These are phyloP conservation scores for Neopestalotiopsis sp. DNA, from an alignment of 2,329 filamentous ascomycete genomes.

Conservation along the genomic window DNA sequence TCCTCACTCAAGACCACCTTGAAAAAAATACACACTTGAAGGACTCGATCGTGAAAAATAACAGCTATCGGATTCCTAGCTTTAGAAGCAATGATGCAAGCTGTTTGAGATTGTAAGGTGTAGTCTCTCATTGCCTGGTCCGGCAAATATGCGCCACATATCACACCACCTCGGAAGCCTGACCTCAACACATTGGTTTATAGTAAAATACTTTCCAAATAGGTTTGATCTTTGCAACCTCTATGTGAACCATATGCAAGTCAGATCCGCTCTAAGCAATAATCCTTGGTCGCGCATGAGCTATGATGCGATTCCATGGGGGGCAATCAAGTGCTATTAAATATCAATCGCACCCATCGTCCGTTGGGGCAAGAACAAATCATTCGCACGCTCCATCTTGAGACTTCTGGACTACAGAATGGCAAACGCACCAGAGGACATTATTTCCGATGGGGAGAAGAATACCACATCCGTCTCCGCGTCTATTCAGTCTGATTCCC, in stretches of 20 bases:
- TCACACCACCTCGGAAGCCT: background rate
- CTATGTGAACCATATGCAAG: background rate
- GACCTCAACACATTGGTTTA: background rate
- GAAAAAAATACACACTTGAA: background rate
- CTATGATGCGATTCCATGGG: background rate
- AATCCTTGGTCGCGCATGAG: background rate
- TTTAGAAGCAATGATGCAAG: background rate
- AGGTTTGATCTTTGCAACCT: background rate
- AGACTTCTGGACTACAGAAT: background rate
- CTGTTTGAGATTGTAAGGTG: background rate
- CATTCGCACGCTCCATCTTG: background rate
- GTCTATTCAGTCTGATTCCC: no score
- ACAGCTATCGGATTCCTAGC: background rate
- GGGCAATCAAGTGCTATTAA: background rate
- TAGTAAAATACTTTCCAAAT: background rate
- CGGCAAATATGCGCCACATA: background rate
- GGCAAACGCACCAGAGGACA: background rate
- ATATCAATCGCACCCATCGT: background rate
- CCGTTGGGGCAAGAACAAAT: background rate
- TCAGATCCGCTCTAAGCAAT: background rate
- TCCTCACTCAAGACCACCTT: background rate
- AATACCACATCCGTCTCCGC: background rate
- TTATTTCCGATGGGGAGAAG: conserved; percentile 14
- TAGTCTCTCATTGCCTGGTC: background rate
- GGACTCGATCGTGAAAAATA: background rate